Evolutionary conservation across 768 basidiomycete genomes (phyloP).

Genomic region (Tephrocybe sp.): DNA sequence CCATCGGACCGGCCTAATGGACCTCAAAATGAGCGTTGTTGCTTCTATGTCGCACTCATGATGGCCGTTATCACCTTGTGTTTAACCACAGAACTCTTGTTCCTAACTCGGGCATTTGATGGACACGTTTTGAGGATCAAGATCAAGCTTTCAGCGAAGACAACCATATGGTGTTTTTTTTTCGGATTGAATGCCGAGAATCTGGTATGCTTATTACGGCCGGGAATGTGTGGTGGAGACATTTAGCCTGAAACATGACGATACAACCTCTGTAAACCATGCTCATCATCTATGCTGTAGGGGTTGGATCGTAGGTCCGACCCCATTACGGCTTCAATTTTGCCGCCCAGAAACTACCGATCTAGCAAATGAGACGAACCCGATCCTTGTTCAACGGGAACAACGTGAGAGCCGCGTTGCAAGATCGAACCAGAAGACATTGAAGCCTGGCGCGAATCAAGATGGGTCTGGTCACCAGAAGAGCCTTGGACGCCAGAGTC

Average conservation of each 20-base stretch:
- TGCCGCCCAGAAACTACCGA: not conserved
- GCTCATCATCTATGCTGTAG: too few relatives aligned
- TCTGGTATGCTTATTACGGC: too few relatives aligned
- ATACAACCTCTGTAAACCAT: too few relatives aligned
- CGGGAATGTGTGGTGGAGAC: too few relatives aligned
- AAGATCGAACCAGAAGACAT: not conserved
- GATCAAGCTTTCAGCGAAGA: not conserved
- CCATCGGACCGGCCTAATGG: not conserved
- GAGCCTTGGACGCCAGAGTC: too few relatives aligned
- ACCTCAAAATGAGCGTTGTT: not conserved
- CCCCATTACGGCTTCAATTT: not conserved
- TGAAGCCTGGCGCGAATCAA: too few relatives aligned
- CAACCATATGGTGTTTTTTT: too few relatives aligned
- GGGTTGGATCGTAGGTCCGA: too few relatives aligned
- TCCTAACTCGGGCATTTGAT: not conserved
- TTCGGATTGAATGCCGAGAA: too few relatives aligned
- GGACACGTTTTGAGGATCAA: not conserved
- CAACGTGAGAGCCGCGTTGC: not conserved
- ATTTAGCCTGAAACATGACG: too few relatives aligned
- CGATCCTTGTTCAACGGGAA: slow-evolving; percentile 4
- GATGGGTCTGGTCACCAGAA: too few relatives aligned
- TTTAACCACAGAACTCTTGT: not conserved
- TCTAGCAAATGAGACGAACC: not conserved
- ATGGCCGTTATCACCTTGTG: slow-evolving; percentile 7
- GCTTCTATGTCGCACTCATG: slow-evolving; percentile 7